Percentiles rank a stretch among this genome's conserved stretches.
Conservation (phyloP, 2,329 filamentous ascomycete species). For the Monilinia laxa region DNA sequence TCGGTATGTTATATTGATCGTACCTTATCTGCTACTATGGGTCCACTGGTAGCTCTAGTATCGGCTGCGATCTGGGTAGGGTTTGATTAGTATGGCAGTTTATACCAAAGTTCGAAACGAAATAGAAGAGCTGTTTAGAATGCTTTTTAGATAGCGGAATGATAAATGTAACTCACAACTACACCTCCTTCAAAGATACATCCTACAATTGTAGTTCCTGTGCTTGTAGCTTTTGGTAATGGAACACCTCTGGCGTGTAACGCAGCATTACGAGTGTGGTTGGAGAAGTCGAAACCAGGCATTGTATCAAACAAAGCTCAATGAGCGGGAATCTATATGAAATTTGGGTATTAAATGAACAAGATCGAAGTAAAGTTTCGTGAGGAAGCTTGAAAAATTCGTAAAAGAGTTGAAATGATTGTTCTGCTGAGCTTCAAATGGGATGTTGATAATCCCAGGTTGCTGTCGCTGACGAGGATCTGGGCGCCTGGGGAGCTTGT, state of each 20-base stretch:
- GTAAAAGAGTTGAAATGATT: slow-evolving; percentile 12
- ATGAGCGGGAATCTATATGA: slow-evolving; percentile 21
- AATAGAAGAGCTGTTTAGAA: neutral
- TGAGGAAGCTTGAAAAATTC: neutral
- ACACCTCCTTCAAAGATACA: slow-evolving; percentile 96
- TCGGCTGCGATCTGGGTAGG: slow-evolving; percentile 82
- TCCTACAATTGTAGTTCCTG: slow-evolving; percentile 97
- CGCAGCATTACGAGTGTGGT: slow-evolving; percentile 98
- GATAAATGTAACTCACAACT: slow-evolving; percentile 60
- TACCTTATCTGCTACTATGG: slow-evolving; percentile 97
- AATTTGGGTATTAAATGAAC: slow-evolving; percentile 5
- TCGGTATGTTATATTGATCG: slow-evolving; percentile 22
- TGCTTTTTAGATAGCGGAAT: neutral
- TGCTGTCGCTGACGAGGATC: slow-evolving; percentile 25
- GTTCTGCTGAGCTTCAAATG: slow-evolving; percentile 17
- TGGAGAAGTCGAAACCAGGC: slow-evolving; percentile 99
- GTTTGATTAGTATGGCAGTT: slow-evolving; percentile 28
- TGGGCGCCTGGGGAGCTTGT: slow-evolving; percentile 23
- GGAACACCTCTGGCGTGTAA: slow-evolving; percentile 92
- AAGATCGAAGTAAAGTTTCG: neutral
- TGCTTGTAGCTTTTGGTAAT: slow-evolving; percentile 95
- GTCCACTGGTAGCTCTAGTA: slow-evolving; percentile 93
- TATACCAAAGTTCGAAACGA: neutral
- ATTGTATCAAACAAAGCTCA: slow-evolving; percentile 54
- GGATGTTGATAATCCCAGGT: slow-evolving; percentile 17